phyloP scores from a whole-genome alignment of 176 grass and related monocot species.

The Calamus simplicifolius region DNA sequence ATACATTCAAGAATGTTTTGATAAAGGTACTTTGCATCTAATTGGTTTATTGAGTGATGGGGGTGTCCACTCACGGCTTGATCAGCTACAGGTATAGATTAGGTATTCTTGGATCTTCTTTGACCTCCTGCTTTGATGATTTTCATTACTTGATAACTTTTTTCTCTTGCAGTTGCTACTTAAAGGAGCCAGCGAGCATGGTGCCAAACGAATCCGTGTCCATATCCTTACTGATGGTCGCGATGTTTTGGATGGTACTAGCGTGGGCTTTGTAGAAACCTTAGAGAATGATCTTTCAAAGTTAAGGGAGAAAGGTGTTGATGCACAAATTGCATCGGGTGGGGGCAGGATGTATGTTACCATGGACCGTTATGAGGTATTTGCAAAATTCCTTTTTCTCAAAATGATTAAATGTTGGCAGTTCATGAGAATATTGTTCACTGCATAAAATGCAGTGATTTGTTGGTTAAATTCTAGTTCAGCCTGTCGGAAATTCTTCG shows the following conservation, averaged over 20 bases:
- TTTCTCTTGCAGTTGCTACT: constrained; percentile 69
- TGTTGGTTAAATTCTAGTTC: too few relatives aligned
- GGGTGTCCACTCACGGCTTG: constrained; percentile 92
- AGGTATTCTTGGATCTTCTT: too few relatives aligned
- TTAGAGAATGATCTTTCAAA: constrained; percentile 68
- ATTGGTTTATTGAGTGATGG: constrained; percentile 99
- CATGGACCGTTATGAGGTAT: constrained; percentile 99
- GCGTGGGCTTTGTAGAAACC: constrained; percentile 84
- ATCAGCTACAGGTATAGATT: constrained; percentile 66
- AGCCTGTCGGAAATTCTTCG: too few relatives aligned
- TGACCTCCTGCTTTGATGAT: too few relatives aligned
- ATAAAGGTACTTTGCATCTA: constrained; percentile 69
- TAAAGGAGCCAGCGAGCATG: constrained; percentile 77
- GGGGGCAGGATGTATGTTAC: constrained; percentile 97
- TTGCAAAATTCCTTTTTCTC: too few relatives aligned
- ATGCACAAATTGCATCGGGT: constrained; percentile 87
- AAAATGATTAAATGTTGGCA: too few relatives aligned
- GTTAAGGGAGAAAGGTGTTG: constrained; percentile 69
- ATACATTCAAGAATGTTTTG: constrained; percentile 85
- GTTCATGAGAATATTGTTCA: too few relatives aligned
- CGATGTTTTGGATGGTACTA: constrained; percentile 97
- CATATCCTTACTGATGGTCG: constrained; percentile 96
- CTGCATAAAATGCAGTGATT: too few relatives aligned
- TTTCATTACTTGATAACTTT: background rate
- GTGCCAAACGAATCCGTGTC: constrained; percentile 87